Conservation (phyloP, 257 asterid genomes). For the Gentiana straminea region DNA sequence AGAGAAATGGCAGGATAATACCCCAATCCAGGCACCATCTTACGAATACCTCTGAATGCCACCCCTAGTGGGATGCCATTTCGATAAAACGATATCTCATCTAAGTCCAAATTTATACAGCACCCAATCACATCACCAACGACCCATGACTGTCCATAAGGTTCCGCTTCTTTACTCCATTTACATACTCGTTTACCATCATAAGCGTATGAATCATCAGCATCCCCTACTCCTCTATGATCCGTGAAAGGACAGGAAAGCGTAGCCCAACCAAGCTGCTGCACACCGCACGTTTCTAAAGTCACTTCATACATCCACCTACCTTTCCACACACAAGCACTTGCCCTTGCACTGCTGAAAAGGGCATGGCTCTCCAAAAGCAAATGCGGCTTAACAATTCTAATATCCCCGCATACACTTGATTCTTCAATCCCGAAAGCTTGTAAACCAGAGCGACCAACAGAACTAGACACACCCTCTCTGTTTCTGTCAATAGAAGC, state of each 20-base stretch:
- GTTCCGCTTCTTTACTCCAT: conserved; percentile 76
- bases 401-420: conserved; percentile 76
- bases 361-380: conserved; percentile 81
- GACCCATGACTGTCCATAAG: conserved; percentile 92
- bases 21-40: conserved; percentile 96
- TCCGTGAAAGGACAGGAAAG: conserved; percentile 79
- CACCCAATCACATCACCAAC: conserved; percentile 95
- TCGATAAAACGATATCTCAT: conserved; percentile 61
- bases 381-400: conserved; percentile 53
- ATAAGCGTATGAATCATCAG: conserved; percentile 87
- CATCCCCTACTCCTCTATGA: conserved; percentile 90
- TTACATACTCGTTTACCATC: conserved; percentile 87
- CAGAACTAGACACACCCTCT: conserved; percentile 49
- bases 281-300: conserved; percentile 87
- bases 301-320: conserved; percentile 98
- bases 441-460: conserved; percentile 28
- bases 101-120: conserved; percentile 77
- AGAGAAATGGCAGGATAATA: conserved; percentile 93
- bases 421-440: conserved; percentile 64
- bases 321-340: conserved; percentile 92
- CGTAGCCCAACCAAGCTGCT: conserved; percentile 96
- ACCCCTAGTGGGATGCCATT: conserved; percentile 90
- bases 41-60: conserved; percentile 76
- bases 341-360: conserved; percentile 82
- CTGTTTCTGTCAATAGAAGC: conserved; percentile 18